Percentiles rank a stretch among this genome's conserved stretches.
Conservation (phyloP, 2,329 filamentous ascomycete species). For the Orbilia javanica region DNA sequence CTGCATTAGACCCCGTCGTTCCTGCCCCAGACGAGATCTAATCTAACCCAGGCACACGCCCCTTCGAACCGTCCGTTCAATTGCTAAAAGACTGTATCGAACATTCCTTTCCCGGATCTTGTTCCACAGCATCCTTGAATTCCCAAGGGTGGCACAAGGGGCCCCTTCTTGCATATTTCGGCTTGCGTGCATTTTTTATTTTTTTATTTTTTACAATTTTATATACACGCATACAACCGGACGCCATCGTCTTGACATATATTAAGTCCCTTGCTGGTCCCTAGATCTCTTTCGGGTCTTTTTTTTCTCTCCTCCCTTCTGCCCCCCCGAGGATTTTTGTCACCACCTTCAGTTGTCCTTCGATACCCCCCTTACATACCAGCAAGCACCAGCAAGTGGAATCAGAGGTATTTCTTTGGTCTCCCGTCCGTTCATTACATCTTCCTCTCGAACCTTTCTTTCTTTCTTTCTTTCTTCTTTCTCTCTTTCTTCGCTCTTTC, state of each 20-base stretch:
- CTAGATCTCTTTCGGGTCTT: slow-evolving; percentile 24
- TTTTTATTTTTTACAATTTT: slow-evolving; percentile 53
- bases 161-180: slow-evolving; percentile 42
- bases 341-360: slow-evolving; percentile 40
- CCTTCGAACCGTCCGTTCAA: background rate
- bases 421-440: slow-evolving; percentile 54
- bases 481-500: slow-evolving; percentile 7
- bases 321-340: slow-evolving; percentile 28
- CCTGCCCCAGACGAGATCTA: slow-evolving; percentile 43
- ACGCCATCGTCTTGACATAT: slow-evolving; percentile 35
- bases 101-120: slow-evolving; percentile 59
- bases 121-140: slow-evolving; percentile 55
- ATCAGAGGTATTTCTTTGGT: slow-evolving; percentile 43
- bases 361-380: slow-evolving; percentile 26
- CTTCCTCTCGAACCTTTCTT: slow-evolving; percentile 1
- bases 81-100: slow-evolving; percentile 26
- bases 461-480: background rate
- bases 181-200: slow-evolving; percentile 58
- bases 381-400: slow-evolving; percentile 29
- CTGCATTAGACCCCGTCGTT: slow-evolving; percentile 37
- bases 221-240: slow-evolving; percentile 8
- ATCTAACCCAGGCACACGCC: slow-evolving; percentile 51
- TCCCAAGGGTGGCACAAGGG: slow-evolving; percentile 54
- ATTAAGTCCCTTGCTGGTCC: slow-evolving; percentile 39
- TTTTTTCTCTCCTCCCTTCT: slow-evolving; percentile 13